Percentiles rank a stretch among this genome's conserved stretches.
Evolutionary conservation across 192 early-diverging fungal genomes (phyloP).

Genomic region (Backusella parvicylindrica): DNA sequence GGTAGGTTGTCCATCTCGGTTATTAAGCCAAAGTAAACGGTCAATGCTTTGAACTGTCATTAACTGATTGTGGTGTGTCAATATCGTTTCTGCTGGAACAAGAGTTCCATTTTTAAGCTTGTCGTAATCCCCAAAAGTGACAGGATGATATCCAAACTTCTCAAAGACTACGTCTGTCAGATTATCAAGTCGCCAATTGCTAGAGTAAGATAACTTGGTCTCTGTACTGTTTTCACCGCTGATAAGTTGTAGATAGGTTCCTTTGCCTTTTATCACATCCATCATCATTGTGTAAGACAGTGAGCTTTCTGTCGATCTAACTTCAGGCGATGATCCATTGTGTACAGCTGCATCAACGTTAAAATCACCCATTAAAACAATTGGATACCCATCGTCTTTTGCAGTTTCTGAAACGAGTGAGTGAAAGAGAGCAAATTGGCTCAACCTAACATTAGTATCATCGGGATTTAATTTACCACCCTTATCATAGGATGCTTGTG

Average conservation of each 20-base stretch:
- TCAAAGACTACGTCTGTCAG: conserved; percentile 54
- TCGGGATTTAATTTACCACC: conserved; percentile 44
- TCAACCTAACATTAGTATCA: conserved; percentile 54
- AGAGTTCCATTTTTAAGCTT: conserved; percentile 40
- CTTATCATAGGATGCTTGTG: conserved; percentile 70
- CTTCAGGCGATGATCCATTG: not conserved
- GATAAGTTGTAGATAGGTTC: conserved; percentile 1
- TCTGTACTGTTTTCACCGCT: not conserved
- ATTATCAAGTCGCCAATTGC: not conserved
- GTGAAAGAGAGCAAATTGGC: conserved; percentile 64
- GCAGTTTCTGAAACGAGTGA: conserved; percentile 53
- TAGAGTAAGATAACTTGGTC: not conserved
- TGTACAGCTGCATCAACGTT: conserved; percentile 57
- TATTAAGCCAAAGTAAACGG: conserved; percentile 17
- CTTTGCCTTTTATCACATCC: conserved; percentile 44
- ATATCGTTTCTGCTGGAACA: conserved; percentile 51
- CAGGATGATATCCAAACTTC: conserved; percentile 62
- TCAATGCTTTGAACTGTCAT: conserved; percentile 35
- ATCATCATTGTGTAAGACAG: conserved; percentile 59
- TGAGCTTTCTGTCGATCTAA: conserved; percentile 31
- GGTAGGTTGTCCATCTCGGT: not conserved
- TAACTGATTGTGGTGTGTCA: conserved; percentile 50
- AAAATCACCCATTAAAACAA: conserved; percentile 46
- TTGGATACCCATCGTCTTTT: conserved; percentile 22
- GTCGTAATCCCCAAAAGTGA: conserved; percentile 70